Evolutionary conservation across 1,139 yeast species (phyloP).

Genomic region (Diutina mesorugosa): DNA sequence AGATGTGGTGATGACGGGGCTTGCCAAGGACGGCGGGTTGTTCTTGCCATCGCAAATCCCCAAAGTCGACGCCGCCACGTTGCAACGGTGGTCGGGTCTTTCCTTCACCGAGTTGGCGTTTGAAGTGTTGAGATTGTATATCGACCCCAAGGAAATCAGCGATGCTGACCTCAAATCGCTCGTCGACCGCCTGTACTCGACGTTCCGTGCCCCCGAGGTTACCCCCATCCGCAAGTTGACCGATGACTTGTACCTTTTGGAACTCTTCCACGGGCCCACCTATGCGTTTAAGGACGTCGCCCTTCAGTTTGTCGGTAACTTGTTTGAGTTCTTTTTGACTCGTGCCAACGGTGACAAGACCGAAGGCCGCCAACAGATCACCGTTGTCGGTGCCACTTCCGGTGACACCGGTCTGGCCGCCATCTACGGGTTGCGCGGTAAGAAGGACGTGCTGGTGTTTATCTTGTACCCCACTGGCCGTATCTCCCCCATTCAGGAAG

Average conservation of each 20-base stretch:
- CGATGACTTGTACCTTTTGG: slow-evolving; percentile 58
- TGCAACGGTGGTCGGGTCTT: slow-evolving; percentile 58
- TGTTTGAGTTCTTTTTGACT: slow-evolving; percentile 80
- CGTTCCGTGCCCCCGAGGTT: slow-evolving; percentile 75
- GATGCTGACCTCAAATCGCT: slow-evolving; percentile 50
- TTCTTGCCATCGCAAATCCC: slow-evolving; percentile 84
- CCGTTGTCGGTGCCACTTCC: slow-evolving; percentile 98
- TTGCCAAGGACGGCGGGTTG: slow-evolving; percentile 93
- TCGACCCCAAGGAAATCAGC: slow-evolving; percentile 59
- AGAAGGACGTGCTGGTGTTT: slow-evolving; percentile 91
- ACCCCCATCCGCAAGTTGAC: slow-evolving; percentile 67
- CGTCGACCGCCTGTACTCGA: slow-evolving; percentile 64
- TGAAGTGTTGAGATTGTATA: slow-evolving; percentile 72
- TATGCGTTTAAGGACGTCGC: slow-evolving; percentile 99
- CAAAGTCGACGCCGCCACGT: slow-evolving; percentile 42
- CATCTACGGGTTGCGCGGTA: slow-evolving; percentile 91
- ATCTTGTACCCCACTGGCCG: slow-evolving; percentile 95
- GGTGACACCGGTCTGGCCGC: slow-evolving; percentile 99
- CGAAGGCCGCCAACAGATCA: slow-evolving; percentile 58
- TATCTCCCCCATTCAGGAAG: slow-evolving; percentile 95
- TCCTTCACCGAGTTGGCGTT: slow-evolving; percentile 79
- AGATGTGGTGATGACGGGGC: slow-evolving; percentile 85
- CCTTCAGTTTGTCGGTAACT: slow-evolving; percentile 90
- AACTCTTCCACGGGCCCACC: slow-evolving; percentile 97
- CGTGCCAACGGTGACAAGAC: slow-evolving; percentile 59